These are phyloP conservation scores for Geotrichum histeridarum DNA, from an alignment of 1,139 yeast genomes.

Conservation along the genomic window DNA sequence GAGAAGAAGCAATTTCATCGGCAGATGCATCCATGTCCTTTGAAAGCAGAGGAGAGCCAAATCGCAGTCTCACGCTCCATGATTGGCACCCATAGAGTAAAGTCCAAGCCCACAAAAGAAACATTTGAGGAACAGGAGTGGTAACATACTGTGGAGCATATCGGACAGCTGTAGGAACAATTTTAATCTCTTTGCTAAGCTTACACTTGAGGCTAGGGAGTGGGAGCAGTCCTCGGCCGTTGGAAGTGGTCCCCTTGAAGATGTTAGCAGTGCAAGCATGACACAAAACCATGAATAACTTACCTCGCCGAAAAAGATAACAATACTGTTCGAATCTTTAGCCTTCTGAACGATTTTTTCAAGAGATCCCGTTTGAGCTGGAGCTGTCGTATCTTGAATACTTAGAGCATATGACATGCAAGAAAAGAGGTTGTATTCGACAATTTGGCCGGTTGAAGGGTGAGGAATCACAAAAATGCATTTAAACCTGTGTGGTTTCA, in stretches of 20 bases:
- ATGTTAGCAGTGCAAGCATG: neutral
- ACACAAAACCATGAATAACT: neutral
- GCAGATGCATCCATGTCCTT: slow-evolving; percentile 19
- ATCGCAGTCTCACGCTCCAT: slow-evolving; percentile 28
- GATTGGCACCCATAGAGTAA: slow-evolving; percentile 22
- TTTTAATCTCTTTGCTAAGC: slow-evolving; percentile 2
- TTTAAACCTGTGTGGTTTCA: slow-evolving; percentile 20
- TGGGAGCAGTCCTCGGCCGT: slow-evolving; percentile 40
- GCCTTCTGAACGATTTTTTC: slow-evolving; percentile 10
- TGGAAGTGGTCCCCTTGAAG: slow-evolving; percentile 41
- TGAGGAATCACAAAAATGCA: slow-evolving; percentile 34
- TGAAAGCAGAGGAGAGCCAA: slow-evolving; percentile 24
- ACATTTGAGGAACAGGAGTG: slow-evolving; percentile 29
- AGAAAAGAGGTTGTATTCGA: slow-evolving; percentile 14
- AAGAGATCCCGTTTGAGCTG: slow-evolving; percentile 10
- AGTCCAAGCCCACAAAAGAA: slow-evolving; percentile 23
- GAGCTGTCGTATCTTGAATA: slow-evolving; percentile 15
- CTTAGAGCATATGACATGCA: slow-evolving; percentile 15
- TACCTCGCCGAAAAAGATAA: slow-evolving; percentile 18
- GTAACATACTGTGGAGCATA: slow-evolving; percentile 33
- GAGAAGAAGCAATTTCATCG: slow-evolving; percentile 26
- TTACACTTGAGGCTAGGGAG: slow-evolving; percentile 15
- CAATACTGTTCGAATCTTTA: slow-evolving; percentile 6
- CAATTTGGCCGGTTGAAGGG: slow-evolving; percentile 15
- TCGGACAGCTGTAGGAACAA: slow-evolving; percentile 31